Conservation (phyloP, 108 stramenopile species). For the Epithemia pelagica region DNA sequence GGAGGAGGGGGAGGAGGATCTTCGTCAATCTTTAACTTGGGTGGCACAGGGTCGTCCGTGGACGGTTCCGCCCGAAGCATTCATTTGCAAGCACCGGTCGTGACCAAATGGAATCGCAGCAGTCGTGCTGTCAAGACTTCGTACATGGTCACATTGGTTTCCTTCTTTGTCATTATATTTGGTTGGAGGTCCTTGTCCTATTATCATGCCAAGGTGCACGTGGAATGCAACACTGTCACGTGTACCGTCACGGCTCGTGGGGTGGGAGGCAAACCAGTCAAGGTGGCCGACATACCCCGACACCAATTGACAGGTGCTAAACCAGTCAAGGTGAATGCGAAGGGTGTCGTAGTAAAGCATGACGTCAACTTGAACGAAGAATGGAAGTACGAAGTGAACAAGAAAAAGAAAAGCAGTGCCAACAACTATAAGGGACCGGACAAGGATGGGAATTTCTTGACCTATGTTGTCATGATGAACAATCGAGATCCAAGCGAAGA, state of each 20-base stretch:
- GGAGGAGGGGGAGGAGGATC: too few relatives aligned
- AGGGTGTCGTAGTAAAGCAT: constrained; percentile 26
- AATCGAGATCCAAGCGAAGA: constrained; percentile 6
- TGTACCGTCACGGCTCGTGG: constrained; percentile 39
- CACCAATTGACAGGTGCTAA: constrained; percentile 54
- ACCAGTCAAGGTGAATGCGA: constrained; percentile 43
- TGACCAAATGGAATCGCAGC: constrained; percentile 52
- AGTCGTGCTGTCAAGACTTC: constrained; percentile 48
- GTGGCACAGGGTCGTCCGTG: background rate
- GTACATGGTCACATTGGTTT: constrained; percentile 28
- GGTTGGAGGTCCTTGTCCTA: constrained; percentile 30
- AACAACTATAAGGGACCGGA: constrained; percentile 55
- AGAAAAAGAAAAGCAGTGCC: constrained; percentile 33
- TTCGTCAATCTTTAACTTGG: background rate
- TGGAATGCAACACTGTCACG: constrained; percentile 37
- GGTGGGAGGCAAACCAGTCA: constrained; percentile 14
- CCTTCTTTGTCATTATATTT: constrained; percentile 23
- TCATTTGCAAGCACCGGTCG: constrained; percentile 69
- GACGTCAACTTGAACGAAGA: constrained; percentile 26
- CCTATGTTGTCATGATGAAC: constrained; percentile 42
- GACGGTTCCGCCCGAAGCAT: constrained; percentile 74
- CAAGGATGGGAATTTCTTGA: constrained; percentile 47
- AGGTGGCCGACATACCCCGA: constrained; percentile 25
- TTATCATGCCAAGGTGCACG: constrained; percentile 43
- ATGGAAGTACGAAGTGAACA: constrained; percentile 21